Base-by-base conservation (phyloP, 2,329 filamentous ascomycete species). In the Aquanectria penicillioides region DNA sequence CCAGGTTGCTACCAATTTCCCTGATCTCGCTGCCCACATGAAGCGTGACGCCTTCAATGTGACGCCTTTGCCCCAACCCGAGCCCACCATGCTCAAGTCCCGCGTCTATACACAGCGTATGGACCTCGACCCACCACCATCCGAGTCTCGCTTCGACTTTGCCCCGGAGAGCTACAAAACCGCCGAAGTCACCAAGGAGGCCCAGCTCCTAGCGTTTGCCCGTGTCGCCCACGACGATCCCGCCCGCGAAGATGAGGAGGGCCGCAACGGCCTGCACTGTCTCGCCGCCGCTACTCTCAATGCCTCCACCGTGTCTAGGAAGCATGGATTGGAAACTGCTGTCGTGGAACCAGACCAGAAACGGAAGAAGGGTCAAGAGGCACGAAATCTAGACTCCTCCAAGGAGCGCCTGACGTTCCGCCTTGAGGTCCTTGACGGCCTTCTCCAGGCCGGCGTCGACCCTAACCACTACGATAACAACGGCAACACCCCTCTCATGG, bases 201-300 rank as follows among this genome's bases (percentile, higher is more conserved):
- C 65, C 7, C 61, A 52, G 13, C 57, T 73, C 11, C 36, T 77
- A 4, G 37, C 61, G 10, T 62, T 64, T 6, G 60, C 73, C 5
- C 48, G 47, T 1, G 20, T 28, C 5, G 71, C 71, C 1, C 38
- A 41, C 1, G 5, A 31, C 0, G 46, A 70, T 3, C 71, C 71
- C 0, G 18, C 10, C 0, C 28, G 63, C 1, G 71, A 77, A 36
- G 70, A 75, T 40, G 29, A 76, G 36, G 69, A 79, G 5, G 84
- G 85, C 5, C 80, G 83, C 18, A 87, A 87, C 59, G 84, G 80
- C 8, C 74, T 87, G 13, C 85, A 87, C 63, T 86, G 83, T 59
- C 79, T 87, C n/a, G 84, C 84, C 3, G 79, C 81, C 58, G 83
- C 81, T 6, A 79, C 79, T n/a, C 71, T 86, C 1, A 78, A 78